Evolutionary conservation across 78 protist species (phyloP), one percentile per base, ranked within the genome.

Genomic region (Emiliania huxleyi): DNA sequence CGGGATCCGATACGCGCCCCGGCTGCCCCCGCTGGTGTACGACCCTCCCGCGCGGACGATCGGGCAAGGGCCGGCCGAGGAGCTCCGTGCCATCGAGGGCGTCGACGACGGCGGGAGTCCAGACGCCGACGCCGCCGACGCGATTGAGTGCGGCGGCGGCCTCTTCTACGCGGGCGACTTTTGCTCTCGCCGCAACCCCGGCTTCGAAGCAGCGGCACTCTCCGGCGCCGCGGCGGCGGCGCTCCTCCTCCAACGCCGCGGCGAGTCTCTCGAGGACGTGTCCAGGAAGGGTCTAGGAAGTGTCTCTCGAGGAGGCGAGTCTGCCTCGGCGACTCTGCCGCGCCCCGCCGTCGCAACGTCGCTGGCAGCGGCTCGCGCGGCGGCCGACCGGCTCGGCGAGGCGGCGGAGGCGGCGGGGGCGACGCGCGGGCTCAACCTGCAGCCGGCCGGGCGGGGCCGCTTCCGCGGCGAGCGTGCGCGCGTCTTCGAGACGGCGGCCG

Each of bases 141-240:
- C n/a, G n/a, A n/a, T n/a, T n/a, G n/a, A n/a, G n/a, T n/a, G n/a
- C n/a, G n/a, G n/a, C n/a, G n/a, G n/a, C 23, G 42, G 42, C 40
- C 35, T 77, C 3, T 77, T 40, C 85, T 77, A 77, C 46, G 85
- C 85, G 44, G 85, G 85, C 48, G 85, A 77, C n/a, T 77, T 40
- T 33, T 77, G 85, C 85, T 77, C 85, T 15, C 21, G 5, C 2
- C 85, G 85, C 19, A 2, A 18, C 18, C 85, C 85, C 6, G 85
- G 85, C 35, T 77, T 77, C 46, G 85, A 77, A 48, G 85, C 85
- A 4, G 85, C 85, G 44, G 8, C 33, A 0, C 85, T 77, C 46
- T 77, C 85, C 33, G 85, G 85, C 25, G 4, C 6, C 48, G 85
- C 3, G 25, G 85, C 85, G 48, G 85, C 48, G 48, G 48, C 15